Percentiles rank a stretch among this genome's conserved stretches.
Conservation (phyloP, 2,329 filamentous ascomycete genomes). For the Chaetomium strumarium region DNA sequence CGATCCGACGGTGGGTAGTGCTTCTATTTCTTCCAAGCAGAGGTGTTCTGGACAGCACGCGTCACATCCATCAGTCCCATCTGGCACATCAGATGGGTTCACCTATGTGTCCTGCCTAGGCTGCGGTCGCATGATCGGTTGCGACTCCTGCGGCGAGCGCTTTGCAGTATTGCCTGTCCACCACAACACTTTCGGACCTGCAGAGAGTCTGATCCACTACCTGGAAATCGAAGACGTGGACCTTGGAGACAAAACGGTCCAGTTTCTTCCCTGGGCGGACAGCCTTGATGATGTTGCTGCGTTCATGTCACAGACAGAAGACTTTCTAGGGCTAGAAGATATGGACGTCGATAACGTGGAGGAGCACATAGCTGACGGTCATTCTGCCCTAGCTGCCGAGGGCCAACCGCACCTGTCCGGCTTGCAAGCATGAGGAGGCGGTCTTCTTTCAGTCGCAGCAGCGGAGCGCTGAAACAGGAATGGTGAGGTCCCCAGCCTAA, state of each 20-base stretch:
- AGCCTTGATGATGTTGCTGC: slow-evolving; percentile 10
- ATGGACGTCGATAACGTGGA: slow-evolving; percentile 14
- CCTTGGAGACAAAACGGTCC: slow-evolving; percentile 10
- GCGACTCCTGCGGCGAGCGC: slow-evolving; percentile 33
- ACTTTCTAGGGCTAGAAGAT: slow-evolving; percentile 14
- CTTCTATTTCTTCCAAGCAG: slow-evolving; percentile 29
- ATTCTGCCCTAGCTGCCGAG: slow-evolving; percentile 69
- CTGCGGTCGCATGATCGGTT: slow-evolving; percentile 39
- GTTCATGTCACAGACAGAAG: slow-evolving; percentile 28
- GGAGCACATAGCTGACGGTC: slow-evolving; percentile 35
- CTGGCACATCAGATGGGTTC: not conserved
- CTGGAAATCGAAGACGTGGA: slow-evolving; percentile 4
- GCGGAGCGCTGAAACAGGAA: slow-evolving; percentile 92
- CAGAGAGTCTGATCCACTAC: not conserved
- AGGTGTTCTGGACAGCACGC: slow-evolving; percentile 6
- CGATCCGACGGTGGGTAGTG: slow-evolving; percentile 92
- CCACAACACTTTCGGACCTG: not conserved
- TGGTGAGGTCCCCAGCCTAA: slow-evolving; percentile 58
- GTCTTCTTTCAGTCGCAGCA: slow-evolving; percentile 99
- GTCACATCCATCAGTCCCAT: not conserved
- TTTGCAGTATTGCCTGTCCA: slow-evolving; percentile 17
- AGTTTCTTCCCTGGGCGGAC: slow-evolving; percentile 13
- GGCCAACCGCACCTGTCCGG: slow-evolving; percentile 77
- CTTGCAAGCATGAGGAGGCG: slow-evolving; percentile 79
- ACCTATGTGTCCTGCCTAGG: slow-evolving; percentile 38